Evolutionary conservation across 2,329 filamentous ascomycete species (phyloP), one percentile per base, ranked within the genome.

Genomic region (Diaporthe sp.): DNA sequence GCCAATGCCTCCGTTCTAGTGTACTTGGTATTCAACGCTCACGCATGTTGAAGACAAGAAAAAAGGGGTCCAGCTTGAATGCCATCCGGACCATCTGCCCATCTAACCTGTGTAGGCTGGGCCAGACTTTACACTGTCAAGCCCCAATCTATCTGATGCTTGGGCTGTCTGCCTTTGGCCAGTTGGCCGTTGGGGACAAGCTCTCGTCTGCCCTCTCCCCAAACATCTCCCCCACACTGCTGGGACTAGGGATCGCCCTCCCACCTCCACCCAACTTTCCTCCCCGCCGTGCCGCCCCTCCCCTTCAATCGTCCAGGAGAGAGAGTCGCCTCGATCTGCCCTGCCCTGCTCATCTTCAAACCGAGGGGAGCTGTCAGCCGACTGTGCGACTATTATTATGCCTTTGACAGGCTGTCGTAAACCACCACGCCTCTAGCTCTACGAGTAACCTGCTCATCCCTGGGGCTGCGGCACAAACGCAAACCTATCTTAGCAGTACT

Each of bases 401-500:
- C 70, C 50, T 58, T 69, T 53, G 55, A 56, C 19, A n/a, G n/a
- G 59, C 39, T 69, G 71, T 51, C 59, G 71, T 69, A 72, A 70
- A 68, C 72, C 63, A 66, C 44, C 44, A 32, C 22, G 10, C 25
- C n/a, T 37, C 55, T 42, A 71, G 35, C 47, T 37, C 56, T 53
- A 35, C 25, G 32, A 25, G 4, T 44, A 51, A 61, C 35, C 30
- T 39, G 35, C n/a, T 42, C 56, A 56, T 35, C 61, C 37, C 37
- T 69, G 72, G n/a, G n/a, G 13, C 32, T 68, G 47, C 47, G 44
- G 63, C 63, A 37, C 44, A 35, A 50, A 25, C 47, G n/a, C 55
- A 44, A 53, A 55, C 56, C 30, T 10, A 27, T 25, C 27, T 50
- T 72, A 72, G 44, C 58, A 30, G 32, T 30, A n/a, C 47, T 15